Evolutionary conservation across 495 filamentous ascomycete species (phyloP).

Genomic region (Hypoxylon subgilvum): DNA sequence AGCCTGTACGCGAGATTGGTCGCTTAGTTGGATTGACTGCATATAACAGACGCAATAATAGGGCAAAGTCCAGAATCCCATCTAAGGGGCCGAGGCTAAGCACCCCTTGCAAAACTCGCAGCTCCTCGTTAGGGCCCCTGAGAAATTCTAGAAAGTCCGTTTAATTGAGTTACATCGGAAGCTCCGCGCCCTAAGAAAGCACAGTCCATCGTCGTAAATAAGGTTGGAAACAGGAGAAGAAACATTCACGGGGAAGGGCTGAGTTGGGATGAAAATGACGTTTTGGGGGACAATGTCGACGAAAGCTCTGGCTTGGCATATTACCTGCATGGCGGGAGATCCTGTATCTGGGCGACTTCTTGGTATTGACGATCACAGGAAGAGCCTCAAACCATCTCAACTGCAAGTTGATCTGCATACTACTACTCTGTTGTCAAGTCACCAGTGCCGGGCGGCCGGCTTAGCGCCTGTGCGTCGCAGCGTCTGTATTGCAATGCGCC

Average conservation of each 20-base stretch:
- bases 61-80: slow-evolving; percentile 11
- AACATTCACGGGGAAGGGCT: slow-evolving; percentile 13
- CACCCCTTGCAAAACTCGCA: slow-evolving; percentile 2
- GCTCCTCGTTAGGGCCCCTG: not conserved
- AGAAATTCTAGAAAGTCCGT: slow-evolving; percentile 30
- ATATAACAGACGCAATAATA: slow-evolving; percentile 4
- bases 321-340: slow-evolving; percentile 13
- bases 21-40: slow-evolving; percentile 19
- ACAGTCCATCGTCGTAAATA: slow-evolving; percentile 15
- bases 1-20: slow-evolving; percentile 1
- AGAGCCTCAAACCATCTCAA: slow-evolving; percentile 30
- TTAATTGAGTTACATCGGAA: slow-evolving; percentile 4
- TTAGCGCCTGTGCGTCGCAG: slow-evolving; percentile 3
- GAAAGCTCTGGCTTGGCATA: slow-evolving; percentile 18
- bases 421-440: not conserved
- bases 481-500: slow-evolving; percentile 1
- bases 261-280: slow-evolving; percentile 36
- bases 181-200: slow-evolving; percentile 15
- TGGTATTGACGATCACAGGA: slow-evolving; percentile 21
- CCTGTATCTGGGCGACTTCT: not conserved
- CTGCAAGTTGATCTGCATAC: not conserved
- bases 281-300: not conserved
- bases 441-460: not conserved
- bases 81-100: slow-evolving; percentile 10
- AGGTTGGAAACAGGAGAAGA: slow-evolving; percentile 34